Evolutionary conservation across 352 stramenopile species (phyloP).

Genomic region (Phytophthora chlamydospora): DNA sequence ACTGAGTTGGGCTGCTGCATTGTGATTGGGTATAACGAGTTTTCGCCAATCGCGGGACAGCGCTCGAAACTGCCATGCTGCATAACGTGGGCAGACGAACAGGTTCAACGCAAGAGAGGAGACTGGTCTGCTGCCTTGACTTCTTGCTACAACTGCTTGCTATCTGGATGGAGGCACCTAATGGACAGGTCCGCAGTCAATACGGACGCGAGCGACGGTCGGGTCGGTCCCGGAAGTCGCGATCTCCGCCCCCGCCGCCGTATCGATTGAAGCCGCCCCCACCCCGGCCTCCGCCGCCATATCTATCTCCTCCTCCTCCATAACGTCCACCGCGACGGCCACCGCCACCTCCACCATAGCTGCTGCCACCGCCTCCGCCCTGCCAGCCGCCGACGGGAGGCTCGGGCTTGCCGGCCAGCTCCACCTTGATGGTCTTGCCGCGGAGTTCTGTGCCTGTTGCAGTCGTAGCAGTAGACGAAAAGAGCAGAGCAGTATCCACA

Average conservation of each 20-base stretch:
- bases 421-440: slow-evolving; percentile 86
- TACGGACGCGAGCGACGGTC: slow-evolving; percentile 70
- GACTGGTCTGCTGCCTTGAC: slow-evolving; percentile 2
- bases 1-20: slow-evolving; percentile 24
- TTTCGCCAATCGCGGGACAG: slow-evolving; percentile 26
- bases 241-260: slow-evolving; percentile 45
- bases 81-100: slow-evolving; percentile 2
- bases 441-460: slow-evolving; percentile 68
- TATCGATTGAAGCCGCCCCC: slow-evolving; percentile 40
- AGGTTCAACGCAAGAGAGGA: slow-evolving; percentile 7
- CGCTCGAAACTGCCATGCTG: slow-evolving; percentile 7
- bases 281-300: slow-evolving; percentile 37
- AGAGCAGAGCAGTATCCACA: too few species aligned
- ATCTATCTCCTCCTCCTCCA: slow-evolving; percentile 52
- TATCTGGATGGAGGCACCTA: slow-evolving; percentile 16
- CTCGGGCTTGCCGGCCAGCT: slow-evolving; percentile 83
- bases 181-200: slow-evolving; percentile 35
- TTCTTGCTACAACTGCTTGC: neutral
- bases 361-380: slow-evolving; percentile 50
- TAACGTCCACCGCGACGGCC: slow-evolving; percentile 46
- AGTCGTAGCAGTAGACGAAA: slow-evolving; percentile 5
- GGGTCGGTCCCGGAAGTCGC: slow-evolving; percentile 55
- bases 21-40: slow-evolving; percentile 25
- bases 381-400: slow-evolving; percentile 77
- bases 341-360: slow-evolving; percentile 45